Conservation (phyloP, 2,329 filamentous ascomycete genomes). For the Hypocrella siamensis region DNA sequence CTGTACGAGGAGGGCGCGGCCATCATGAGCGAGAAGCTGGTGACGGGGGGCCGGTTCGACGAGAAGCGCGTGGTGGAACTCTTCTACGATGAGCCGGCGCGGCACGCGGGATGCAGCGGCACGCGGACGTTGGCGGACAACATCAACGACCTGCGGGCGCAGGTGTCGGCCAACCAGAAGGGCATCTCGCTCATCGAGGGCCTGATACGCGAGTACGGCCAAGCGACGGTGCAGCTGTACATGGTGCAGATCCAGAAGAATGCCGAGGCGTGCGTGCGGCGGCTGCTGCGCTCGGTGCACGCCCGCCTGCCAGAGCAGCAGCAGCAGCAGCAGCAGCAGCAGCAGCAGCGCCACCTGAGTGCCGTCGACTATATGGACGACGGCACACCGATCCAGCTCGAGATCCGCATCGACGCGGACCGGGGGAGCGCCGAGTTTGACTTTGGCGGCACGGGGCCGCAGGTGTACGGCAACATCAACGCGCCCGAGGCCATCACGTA, state of each 20-base stretch:
- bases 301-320: too few relatives aligned
- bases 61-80: conserved; percentile 61
- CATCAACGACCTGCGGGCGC: conserved; percentile 68
- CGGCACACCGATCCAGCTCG: conserved; percentile 59
- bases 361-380: conserved; percentile 77
- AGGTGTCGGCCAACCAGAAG: conserved; percentile 73
- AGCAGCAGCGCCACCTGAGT: too few relatives aligned
- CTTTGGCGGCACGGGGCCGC: conserved; percentile 63
- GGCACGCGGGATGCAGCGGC: conserved; percentile 61
- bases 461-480: conserved; percentile 70
- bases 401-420: conserved; percentile 56
- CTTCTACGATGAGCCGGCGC: conserved; percentile 56
- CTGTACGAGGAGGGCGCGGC: conserved; percentile 47
- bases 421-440: conserved; percentile 70
- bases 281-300: conserved; percentile 55
- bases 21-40: conserved; percentile 52
- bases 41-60: conserved; percentile 62
- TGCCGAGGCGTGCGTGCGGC: conserved; percentile 59
- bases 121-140: conserved; percentile 69
- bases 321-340: too few relatives aligned
- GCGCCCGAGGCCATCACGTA: conserved; percentile 71
- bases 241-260: conserved; percentile 72
- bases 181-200: conserved; percentile 67
- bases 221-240: conserved; percentile 67
- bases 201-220: conserved; percentile 63